Percentiles rank a stretch among this genome's conserved stretches.
Evolutionary conservation across 768 basidiomycete genomes (phyloP).

Genomic region (Hygrophorus russula): DNA sequence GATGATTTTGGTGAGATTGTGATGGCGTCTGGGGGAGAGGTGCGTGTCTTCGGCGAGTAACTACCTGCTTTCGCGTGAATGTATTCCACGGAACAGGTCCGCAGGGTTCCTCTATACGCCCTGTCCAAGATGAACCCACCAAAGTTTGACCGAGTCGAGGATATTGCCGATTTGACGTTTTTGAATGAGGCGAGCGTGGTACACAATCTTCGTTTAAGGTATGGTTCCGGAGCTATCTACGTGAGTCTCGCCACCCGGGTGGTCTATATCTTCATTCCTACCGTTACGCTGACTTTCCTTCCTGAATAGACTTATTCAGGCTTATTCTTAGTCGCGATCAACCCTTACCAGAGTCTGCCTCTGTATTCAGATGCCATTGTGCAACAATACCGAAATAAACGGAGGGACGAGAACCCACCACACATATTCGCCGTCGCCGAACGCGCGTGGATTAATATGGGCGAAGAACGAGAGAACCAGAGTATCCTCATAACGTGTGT

Average conservation of each 20-base stretch:
- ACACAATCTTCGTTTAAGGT: conserved; percentile 90
- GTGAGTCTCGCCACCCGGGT: conserved; percentile 33
- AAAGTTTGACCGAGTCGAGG: conserved; percentile 95
- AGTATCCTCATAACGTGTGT: conserved; percentile 96
- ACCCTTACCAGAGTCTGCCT: conserved; percentile 89
- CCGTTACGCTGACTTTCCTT: conserved; percentile 4
- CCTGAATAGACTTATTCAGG: conserved; percentile 77
- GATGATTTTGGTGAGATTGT: conserved; percentile 76
- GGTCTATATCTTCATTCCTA: background rate
- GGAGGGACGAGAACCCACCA: conserved; percentile 87
- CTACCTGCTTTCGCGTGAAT: background rate
- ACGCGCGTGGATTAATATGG: conserved; percentile 97
- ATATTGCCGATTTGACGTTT: conserved; percentile 96
- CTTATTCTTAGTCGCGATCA: conserved; percentile 95
- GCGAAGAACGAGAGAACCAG: conserved; percentile 93
- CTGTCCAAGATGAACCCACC: conserved; percentile 97
- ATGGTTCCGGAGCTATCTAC: conserved; percentile 86
- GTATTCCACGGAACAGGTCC: conserved; percentile 28
- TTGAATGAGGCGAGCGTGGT: conserved; percentile 98
- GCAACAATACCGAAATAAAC: conserved; percentile 81
- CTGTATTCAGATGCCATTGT: conserved; percentile 84
- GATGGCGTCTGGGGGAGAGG: conserved; percentile 78
- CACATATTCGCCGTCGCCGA: conserved; percentile 98
- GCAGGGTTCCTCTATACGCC: conserved; percentile 64
- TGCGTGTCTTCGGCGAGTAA: conserved; percentile 25